Base-by-base conservation (phyloP, 495 filamentous ascomycete genomes). In the Penicillium steckii region DNA sequence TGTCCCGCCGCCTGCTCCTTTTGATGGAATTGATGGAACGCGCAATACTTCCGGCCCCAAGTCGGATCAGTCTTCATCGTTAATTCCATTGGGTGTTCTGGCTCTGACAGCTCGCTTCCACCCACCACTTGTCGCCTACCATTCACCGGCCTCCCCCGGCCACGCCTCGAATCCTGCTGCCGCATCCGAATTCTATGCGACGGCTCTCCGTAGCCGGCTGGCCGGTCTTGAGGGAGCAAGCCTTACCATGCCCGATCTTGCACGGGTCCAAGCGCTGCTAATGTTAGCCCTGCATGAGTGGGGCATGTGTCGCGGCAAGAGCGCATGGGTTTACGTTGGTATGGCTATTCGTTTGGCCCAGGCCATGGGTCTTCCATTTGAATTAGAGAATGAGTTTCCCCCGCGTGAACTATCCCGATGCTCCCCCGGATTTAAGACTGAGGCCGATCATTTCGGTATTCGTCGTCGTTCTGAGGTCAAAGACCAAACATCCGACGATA, bases 241-340 rank as follows among this genome's bases (percentile, higher is more conserved):
- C 64, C 58, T 86, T 74, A 76, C 81, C 62, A 49, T 76, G 46
- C 58, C 85, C 60, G 59, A 86, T 8, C 74, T 95, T 5, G 84
- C 91, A 48, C 78, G 85, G 19, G 83, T 88, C 3, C 88, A 93
- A 59, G 88, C 86, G 3, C 75, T 89, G 17, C 70, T 94, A 37
- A 94, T 95, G 89, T 74, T 96, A 8, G 87, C 84, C 1, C 74
- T 94, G 18, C 89, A 94, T 58, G 89, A 93, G 60, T 94, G 90
- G 89, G 86, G 86, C 24, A 89, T 89, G 73, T 83, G 80, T 27
- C 82, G 88, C 33, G 90, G 88, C 1, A 79, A 84, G 55, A 84
- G 81, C 48, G 88, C 89, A 8, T 94, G 88, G 85, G 73, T 90
- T 53, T 88, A 88, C 53, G 80, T 91, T 13, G 89, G 90, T 7